Evolutionary conservation across 23 red algal genomes (phyloP), one percentile per base, ranked within the genome.

Genomic region (Gracilariopsis chorda): DNA sequence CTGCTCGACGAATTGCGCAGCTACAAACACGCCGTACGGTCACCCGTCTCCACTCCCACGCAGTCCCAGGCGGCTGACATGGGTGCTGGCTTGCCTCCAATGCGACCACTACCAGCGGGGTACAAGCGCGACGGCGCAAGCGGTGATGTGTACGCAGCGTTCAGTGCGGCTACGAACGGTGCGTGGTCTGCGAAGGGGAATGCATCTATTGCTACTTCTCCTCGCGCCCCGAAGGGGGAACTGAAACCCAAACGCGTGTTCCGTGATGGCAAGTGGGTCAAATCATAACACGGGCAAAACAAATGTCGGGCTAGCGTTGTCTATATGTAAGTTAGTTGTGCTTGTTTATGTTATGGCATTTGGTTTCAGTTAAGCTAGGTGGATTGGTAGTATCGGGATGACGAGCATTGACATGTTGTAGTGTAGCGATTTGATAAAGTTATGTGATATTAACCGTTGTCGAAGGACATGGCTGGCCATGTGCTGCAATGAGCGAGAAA

Each of bases 1-100:
- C 55, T 89, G 33, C 69, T 89, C 34, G 85, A 89, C 42, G 85
- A 89, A 32, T 61, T 89, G 52, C 85, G 85, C 20, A 63, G 85
- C 47, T 89, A 89, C 72, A 73, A 46, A 42, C 1, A 27, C n/a
- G 67, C 67, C 12, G 67, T 46, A 8, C 24, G 67, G 28, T 73
- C 67, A 20, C 67, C 67, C 67, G 16, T 24, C 1, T 45, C 2
- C 67, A 73, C 67, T 27, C 67, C 67, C 1, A 4, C 17, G 13
- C 67, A 73, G 28, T 46, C 67, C 23, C 67, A 73, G 32, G 19
- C 40, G 42, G 36, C 20, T 24, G 67, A 73, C 42, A 1, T 73
- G 40, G 47, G 37, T 42, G 36, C 67, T 46, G 67, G 67, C 24
- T 46, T 73, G 40, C 67, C 67, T 25, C 40, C 37, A 36, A 73